Evolutionary conservation across 768 basidiomycete species (phyloP).

Genomic region (Russula vinacea): DNA sequence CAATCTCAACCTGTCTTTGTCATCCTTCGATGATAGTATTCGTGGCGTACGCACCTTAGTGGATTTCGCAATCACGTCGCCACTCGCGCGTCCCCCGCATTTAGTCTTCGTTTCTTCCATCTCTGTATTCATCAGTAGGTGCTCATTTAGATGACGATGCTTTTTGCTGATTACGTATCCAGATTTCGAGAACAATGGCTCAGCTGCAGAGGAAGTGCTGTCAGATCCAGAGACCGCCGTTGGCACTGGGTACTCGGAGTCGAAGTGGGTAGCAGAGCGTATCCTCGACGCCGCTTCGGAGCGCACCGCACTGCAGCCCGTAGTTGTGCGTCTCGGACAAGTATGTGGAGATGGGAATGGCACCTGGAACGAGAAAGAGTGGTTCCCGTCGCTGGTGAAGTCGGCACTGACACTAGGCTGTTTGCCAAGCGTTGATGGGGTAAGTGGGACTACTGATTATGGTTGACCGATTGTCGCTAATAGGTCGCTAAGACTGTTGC

Average conservation of each 20-base stretch:
- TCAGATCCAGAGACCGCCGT: slow-evolving; percentile 23
- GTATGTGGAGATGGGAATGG: slow-evolving; percentile 34
- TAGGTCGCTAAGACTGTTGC: slow-evolving; percentile 25
- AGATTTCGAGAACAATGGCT: slow-evolving; percentile 31
- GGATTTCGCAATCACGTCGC: slow-evolving; percentile 31
- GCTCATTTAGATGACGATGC: background rate
- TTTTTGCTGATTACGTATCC: background rate
- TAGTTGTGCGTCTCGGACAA: slow-evolving; percentile 34
- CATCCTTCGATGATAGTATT: slow-evolving; percentile 32
- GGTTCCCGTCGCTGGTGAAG: slow-evolving; percentile 33
- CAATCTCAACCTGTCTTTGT: slow-evolving; percentile 31
- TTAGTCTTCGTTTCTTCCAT: slow-evolving; percentile 34
- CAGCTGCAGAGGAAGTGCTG: slow-evolving; percentile 26
- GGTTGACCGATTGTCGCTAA: slow-evolving; percentile 1
- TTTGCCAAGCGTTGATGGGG: slow-evolving; percentile 30
- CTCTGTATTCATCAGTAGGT: slow-evolving; percentile 30
- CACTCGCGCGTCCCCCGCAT: slow-evolving; percentile 23
- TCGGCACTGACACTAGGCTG: slow-evolving; percentile 29
- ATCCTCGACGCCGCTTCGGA: slow-evolving; percentile 31
- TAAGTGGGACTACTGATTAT: slow-evolving; percentile 10
- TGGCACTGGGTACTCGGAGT: slow-evolving; percentile 32
- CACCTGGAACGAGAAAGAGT: slow-evolving; percentile 34
- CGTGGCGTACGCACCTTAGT: slow-evolving; percentile 28
- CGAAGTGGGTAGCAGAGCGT: slow-evolving; percentile 32
- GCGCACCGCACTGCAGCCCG: slow-evolving; percentile 23